These are phyloP conservation scores for Cercospora nicotianae DNA, from an alignment of 2,329 filamentous ascomycete genomes.

Conservation along the genomic window DNA sequence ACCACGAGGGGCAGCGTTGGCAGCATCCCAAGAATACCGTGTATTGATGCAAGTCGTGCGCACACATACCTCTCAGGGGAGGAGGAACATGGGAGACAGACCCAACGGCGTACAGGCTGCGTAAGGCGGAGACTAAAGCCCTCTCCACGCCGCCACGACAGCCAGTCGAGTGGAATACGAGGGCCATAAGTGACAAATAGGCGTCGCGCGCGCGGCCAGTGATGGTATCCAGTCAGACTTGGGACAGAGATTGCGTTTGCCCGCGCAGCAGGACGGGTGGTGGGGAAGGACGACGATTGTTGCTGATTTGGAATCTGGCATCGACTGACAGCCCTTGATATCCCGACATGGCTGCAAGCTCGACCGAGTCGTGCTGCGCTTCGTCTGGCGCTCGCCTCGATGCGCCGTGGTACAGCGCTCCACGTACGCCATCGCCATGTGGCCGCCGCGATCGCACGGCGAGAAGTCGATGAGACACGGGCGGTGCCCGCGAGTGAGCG, in stretches of 20 bases:
- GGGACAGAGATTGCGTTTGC: conserved; percentile 8
- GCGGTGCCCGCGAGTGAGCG: too few species aligned
- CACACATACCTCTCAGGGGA: not conserved
- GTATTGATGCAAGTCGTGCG: not conserved
- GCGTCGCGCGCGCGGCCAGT: not conserved
- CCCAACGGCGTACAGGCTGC: not conserved
- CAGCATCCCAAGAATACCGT: not conserved
- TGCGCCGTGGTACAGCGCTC: not conserved
- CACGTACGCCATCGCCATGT: conserved; percentile 4
- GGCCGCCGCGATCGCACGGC: not conserved
- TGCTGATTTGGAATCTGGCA: conserved; percentile 12
- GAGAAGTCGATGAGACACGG: not conserved
- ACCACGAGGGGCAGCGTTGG: not conserved
- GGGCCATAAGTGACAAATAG: conserved; percentile 6
- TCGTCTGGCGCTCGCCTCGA: not conserved
- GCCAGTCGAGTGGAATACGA: not conserved
- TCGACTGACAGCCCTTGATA: not conserved
- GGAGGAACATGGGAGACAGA: not conserved
- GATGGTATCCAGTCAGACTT: not conserved
- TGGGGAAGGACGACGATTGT: conserved; percentile 7
- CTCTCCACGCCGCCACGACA: not conserved
- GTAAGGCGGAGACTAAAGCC: conserved; percentile 1
- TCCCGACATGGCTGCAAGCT: conserved; percentile 3
- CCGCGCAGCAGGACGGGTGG: not conserved
- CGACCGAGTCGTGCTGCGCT: not conserved